phyloP scores from a whole-genome alignment of 352 stramenopile species.

The Pythium diclinum region DNA sequence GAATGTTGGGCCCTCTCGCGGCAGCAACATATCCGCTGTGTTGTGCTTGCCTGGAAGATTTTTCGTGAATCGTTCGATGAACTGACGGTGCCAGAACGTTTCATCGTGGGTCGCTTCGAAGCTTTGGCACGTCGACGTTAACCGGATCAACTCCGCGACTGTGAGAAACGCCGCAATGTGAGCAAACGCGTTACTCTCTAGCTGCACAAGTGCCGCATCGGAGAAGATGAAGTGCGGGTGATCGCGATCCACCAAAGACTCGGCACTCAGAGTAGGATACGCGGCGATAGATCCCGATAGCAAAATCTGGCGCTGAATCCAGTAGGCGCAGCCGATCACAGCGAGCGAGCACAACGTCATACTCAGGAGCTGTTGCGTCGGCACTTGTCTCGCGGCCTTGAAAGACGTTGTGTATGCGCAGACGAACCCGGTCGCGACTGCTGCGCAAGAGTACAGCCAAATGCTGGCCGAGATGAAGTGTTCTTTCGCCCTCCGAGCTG shows the following conservation, averaged over 20 bases:
- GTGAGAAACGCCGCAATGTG: constrained; percentile 39
- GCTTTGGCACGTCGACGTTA: constrained; percentile 27
- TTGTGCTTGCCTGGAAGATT: background rate
- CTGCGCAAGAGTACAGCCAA: constrained; percentile 24
- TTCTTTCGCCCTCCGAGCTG: constrained; percentile 17
- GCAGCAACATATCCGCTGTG: background rate
- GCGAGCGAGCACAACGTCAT: constrained; percentile 34
- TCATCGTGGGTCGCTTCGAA: constrained; percentile 25
- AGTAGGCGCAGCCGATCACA: constrained; percentile 39
- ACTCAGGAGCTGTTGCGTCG: constrained; percentile 29
- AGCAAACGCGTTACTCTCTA: constrained; percentile 34
- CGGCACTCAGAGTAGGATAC: background rate
- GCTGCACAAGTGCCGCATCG: constrained; percentile 11
- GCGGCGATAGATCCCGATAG: constrained; percentile 3
- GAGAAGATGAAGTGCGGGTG: constrained; percentile 1
- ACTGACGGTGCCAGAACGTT: constrained; percentile 36
- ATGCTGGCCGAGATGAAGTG: constrained; percentile 20
- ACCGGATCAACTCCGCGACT: constrained; percentile 30
- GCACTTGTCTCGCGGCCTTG: constrained; percentile 28
- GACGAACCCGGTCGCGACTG: constrained; percentile 14
- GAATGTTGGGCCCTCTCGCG: constrained; percentile 4
- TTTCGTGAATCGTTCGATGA: constrained; percentile 19
- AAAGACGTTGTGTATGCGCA: constrained; percentile 34
- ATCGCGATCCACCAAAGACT: background rate
- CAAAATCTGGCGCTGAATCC: constrained; percentile 50